phyloP scores from a whole-genome alignment of 2,329 filamentous ascomycete species.

The Cucurbitaria berberidis region DNA sequence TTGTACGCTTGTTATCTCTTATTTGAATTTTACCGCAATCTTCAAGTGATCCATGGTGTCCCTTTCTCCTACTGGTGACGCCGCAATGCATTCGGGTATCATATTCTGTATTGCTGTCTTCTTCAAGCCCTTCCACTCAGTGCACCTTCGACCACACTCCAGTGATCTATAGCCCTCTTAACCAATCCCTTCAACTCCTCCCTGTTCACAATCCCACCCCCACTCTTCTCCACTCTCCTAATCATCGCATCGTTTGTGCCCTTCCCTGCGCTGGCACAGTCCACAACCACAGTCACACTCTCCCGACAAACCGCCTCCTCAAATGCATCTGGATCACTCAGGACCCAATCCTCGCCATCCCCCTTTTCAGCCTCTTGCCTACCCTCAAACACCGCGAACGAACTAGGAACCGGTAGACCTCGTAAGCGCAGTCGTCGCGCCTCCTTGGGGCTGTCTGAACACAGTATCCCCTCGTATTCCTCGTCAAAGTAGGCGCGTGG shows the following conservation, averaged over 20 bases:
- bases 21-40: background rate
- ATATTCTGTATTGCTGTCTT: background rate
- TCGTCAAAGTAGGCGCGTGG: constrained; percentile 83
- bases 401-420: constrained; percentile 76
- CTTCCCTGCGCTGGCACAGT: constrained; percentile 68
- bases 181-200: constrained; percentile 67
- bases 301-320: constrained; percentile 88
- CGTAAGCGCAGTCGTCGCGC: constrained; percentile 65
- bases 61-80: background rate
- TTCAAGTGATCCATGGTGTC: background rate
- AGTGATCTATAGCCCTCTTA: constrained; percentile 66
- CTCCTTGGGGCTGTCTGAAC: constrained; percentile 65
- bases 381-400: constrained; percentile 73
- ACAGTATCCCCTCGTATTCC: constrained; percentile 80
- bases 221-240: constrained; percentile 80
- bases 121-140: constrained; percentile 18
- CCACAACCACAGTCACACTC: constrained; percentile 81
- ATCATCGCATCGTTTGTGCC: constrained; percentile 67
- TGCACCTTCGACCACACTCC: constrained; percentile 61
- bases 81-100: background rate
- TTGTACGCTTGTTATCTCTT: constrained; percentile 1
- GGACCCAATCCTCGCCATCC: constrained; percentile 65
- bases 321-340: constrained; percentile 87
- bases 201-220: constrained; percentile 73
- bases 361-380: constrained; percentile 51